Evolutionary conservation across 1,284 basidiomycete genomes (phyloP).

Genomic region (Apiotrichum sp.): DNA sequence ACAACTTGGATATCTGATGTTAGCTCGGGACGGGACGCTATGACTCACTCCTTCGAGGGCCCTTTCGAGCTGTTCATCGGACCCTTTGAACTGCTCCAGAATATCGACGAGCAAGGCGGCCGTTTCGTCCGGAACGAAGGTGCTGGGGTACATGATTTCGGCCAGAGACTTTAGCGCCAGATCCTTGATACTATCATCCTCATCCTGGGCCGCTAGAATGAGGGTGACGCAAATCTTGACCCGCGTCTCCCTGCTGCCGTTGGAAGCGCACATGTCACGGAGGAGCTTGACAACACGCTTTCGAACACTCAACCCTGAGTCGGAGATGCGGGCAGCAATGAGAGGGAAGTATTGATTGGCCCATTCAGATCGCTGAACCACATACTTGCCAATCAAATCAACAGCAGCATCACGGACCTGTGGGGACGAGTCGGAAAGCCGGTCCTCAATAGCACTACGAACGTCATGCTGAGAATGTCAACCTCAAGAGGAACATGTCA

Average conservation of each 20-base stretch:
- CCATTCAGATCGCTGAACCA: conserved; percentile 76
- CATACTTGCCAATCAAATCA: conserved; percentile 89
- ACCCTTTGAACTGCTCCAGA: conserved; percentile 70
- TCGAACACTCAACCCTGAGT: conserved; percentile 84
- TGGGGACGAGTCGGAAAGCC: conserved; percentile 81
- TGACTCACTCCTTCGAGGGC: conserved; percentile 59
- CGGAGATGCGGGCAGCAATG: conserved; percentile 80
- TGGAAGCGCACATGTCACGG: conserved; percentile 68
- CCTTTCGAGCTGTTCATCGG: conserved; percentile 75
- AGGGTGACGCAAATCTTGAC: conserved; percentile 77
- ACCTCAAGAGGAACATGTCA: not conserved
- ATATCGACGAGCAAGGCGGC: conserved; percentile 79
- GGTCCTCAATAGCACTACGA: conserved; percentile 78
- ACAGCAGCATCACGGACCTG: conserved; percentile 93
- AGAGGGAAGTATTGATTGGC: conserved; percentile 77
- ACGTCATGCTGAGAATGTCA: conserved; percentile 2
- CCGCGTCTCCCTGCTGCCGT: conserved; percentile 55
- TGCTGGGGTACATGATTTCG: conserved; percentile 70
- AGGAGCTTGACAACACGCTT: conserved; percentile 93
- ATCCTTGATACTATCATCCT: conserved; percentile 88
- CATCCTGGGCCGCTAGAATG: conserved; percentile 71
- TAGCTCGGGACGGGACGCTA: not conserved
- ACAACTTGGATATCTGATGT: conserved; percentile 3
- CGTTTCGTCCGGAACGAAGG: conserved; percentile 44
- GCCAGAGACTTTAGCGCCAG: conserved; percentile 80